Base-by-base conservation (phyloP, 2,329 filamentous ascomycete species). In the Aspergillus cejpii region DNA sequence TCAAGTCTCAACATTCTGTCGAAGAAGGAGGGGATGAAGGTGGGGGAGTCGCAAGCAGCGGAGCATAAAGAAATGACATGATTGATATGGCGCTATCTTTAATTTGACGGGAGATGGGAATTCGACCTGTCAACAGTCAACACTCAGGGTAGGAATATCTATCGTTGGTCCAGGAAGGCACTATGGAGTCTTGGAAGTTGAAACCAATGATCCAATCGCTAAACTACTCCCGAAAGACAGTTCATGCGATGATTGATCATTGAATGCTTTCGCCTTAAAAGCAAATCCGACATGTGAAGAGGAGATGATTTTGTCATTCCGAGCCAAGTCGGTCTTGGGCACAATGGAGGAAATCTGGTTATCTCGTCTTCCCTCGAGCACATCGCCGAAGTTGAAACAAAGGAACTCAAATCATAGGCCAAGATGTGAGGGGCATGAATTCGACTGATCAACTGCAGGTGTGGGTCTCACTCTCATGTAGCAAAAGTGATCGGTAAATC, bases 381-480 rank as follows among this genome's bases (percentile, higher is more conserved):
- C n/a, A n/a, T n/a, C n/a, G n/a, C n/a, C n/a, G n/a, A n/a, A n/a
- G n/a, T 27, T 12, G 26, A 12, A 27, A 28, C 23, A 27, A n/a
- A 28, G 5, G 8, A 39, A 5, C 21, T 34, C 10, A 34, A 4
- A 20, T n/a, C n/a, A n/a, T n/a, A 8, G 31, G 33, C 41, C 38
- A 39, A 38, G 26, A 45, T 34, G 33, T 47, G 48, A 50, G 45
- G 8, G 17, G 17, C 14, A 12, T 20, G 10, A 34, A 43, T 37
- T 45, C 23, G 38, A 48, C 43, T 38, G 46, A 48, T 48, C 48
- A 48, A 45, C 48, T 24, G 19, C 29, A 24, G 31, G 15, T 21
- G 48, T 41, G 48, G 48, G 42, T 42, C 45, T n/a, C n/a, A n/a
- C n/a, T n/a, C 12, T 34, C 17, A 2, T 2, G 3, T 15, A 28